These are phyloP conservation scores for Cyberlindnera euphorbiiphila DNA, from an alignment of 805 yeast genomes.

Conservation along the genomic window DNA sequence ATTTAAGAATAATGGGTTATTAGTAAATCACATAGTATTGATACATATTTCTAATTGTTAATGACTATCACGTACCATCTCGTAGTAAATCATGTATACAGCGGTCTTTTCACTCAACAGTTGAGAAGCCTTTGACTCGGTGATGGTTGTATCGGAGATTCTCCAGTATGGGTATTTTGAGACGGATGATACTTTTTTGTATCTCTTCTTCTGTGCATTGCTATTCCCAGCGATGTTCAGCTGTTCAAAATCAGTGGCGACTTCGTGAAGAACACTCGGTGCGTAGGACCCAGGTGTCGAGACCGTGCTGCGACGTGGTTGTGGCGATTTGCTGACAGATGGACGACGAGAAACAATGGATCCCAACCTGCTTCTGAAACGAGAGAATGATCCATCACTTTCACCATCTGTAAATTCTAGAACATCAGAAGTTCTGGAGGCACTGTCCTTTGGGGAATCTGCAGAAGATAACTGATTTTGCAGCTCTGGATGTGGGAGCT, in stretches of 20 bases:
- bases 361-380: conserved; percentile 23
- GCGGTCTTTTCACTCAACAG: conserved; percentile 67
- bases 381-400: conserved; percentile 22
- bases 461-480: conserved; percentile 2
- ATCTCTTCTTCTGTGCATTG: conserved; percentile 26
- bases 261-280: conserved; percentile 1
- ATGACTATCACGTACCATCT: conserved; percentile 32
- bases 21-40: not conserved
- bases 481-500: not conserved
- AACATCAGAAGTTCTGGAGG: conserved; percentile 17
- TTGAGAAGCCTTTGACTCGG: conserved; percentile 54
- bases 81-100: conserved; percentile 86
- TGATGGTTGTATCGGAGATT: conserved; percentile 69
- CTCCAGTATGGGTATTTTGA: conserved; percentile 74
- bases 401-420: conserved; percentile 15
- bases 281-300: no score
- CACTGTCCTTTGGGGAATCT: conserved; percentile 14
- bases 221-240: conserved; percentile 6
- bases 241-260: conserved; percentile 5
- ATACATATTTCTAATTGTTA: not conserved
- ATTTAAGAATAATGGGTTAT: no score
- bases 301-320: conserved; percentile 17
- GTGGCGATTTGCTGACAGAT: conserved; percentile 13
- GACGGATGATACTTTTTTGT: conserved; percentile 53
- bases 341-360: conserved; percentile 25